phyloP scores from a whole-genome alignment of 2,329 filamentous ascomycete genomes.

The Exophiala dermatitidis region DNA sequence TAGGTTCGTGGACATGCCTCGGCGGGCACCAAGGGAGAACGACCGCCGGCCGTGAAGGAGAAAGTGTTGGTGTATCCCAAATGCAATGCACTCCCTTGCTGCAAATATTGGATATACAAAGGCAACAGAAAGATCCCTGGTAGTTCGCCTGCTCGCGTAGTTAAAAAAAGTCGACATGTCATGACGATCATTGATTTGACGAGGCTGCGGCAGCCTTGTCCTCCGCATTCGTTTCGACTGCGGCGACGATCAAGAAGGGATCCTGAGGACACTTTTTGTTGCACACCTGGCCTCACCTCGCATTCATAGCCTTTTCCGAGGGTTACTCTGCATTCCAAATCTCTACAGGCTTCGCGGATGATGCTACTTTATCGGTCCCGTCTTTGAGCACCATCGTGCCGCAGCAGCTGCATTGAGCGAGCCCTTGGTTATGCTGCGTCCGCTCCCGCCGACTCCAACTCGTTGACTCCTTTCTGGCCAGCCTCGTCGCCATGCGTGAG shows the following conservation, averaged over 20 bases:
- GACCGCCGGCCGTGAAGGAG: neutral
- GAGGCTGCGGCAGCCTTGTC: neutral
- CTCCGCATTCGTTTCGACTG: neutral
- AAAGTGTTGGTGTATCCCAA: neutral
- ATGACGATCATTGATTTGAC: neutral
- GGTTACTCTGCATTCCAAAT: neutral
- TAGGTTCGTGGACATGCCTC: neutral
- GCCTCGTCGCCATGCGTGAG: constrained; percentile 17
- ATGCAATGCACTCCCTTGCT: no score
- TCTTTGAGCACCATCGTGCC: neutral
- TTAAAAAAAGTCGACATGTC: neutral
- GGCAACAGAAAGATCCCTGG: no score
- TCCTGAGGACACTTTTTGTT: neutral
- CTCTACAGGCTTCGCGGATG: neutral
- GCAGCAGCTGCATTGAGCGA: neutral
- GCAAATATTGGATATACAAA: no score
- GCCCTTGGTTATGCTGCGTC: neutral
- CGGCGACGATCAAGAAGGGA: neutral
- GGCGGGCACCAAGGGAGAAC: neutral
- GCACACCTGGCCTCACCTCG: neutral
- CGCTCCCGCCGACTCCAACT: neutral
- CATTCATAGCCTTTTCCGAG: neutral
- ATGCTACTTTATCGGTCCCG: neutral
- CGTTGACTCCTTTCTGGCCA: neutral
- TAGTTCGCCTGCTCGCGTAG: neutral